Base-by-base conservation (phyloP, 2,329 filamentous ascomycete genomes). In the Fusarium sp. region DNA sequence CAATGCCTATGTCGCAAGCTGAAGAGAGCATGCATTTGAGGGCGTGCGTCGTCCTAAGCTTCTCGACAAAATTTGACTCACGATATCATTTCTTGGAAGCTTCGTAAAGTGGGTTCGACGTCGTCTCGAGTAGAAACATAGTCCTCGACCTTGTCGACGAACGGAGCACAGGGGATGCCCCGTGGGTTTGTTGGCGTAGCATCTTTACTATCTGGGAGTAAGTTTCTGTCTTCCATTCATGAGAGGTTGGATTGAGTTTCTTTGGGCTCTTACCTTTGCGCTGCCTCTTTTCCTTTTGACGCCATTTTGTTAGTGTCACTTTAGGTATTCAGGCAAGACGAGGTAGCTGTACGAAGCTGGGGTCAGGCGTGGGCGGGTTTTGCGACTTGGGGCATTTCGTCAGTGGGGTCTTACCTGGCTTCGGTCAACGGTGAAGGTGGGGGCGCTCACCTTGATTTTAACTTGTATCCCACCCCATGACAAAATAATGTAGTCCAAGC, bases 41-140 rank as follows among this genome's bases (percentile, higher is more conserved):
- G 49, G 67, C 42, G 36, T 20, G 22, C 29, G 47, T 45, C 49
- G 53, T 47, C 60, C 49, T 63, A 41, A 65, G 57, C 57, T 55
- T 50, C 62, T 47, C 41, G 52, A 39, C 61, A 35, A 56, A 38
- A 14, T 70, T 47, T 31, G 65, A 84, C 88, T 82, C 87, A 96
- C 93, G 93, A 94, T 74, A 97, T 97, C 93, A 97, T 96, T 85
- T 97, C 94, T 80, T 95, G 93, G 81, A 97, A 97, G 81, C 88
- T 94, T 79, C 92, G 91, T 78, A 97, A 86, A 20, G 93, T 95
- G 49, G 88, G 86, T 80, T 97, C 94, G 75, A 96, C 94, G 78
- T 97, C 93, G 41, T 89, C 89, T 60, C 93, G 89, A 45, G 92
- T 90, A 47, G 92, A 86, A 64, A 96, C 92, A 85, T 95, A 97